Evolutionary conservation across 208 protist genomes (phyloP).

Genomic region (Leishmania gerbilli): DNA sequence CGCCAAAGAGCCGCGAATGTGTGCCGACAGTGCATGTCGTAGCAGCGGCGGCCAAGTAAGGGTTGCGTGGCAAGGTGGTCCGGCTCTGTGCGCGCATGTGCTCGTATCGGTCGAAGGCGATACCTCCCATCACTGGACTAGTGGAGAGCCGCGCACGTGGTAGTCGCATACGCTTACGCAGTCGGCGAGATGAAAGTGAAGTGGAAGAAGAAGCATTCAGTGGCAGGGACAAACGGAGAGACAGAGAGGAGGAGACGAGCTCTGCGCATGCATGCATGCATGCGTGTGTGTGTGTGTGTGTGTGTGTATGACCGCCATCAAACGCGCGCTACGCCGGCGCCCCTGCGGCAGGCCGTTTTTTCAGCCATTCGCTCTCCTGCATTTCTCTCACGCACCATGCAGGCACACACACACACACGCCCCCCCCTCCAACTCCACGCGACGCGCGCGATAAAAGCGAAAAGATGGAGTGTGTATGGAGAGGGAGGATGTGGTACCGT

Average conservation of each 20-base stretch:
- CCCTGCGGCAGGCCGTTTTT: not conserved
- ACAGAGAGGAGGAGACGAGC: not conserved
- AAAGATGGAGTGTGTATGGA: not conserved
- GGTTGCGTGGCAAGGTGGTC: not conserved
- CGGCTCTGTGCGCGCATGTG: not conserved
- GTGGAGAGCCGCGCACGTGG: not conserved
- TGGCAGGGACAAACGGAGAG: not conserved
- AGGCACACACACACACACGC: not conserved
- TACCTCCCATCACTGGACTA: not conserved
- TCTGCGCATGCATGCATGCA: not conserved
- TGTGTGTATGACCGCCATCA: not conserved
- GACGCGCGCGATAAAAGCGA: not conserved
- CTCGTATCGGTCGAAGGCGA: not conserved
- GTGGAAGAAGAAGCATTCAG: not conserved
- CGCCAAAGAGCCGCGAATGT: not conserved
- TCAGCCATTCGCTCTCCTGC: not conserved
- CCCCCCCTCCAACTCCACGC: not conserved
- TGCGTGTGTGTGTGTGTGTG: not conserved
- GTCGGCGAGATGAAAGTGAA: not conserved
- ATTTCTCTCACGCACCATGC: not conserved
- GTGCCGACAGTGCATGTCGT: not conserved
- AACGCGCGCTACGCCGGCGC: not conserved
- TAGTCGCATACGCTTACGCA: not conserved
- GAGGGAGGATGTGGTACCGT: not conserved
- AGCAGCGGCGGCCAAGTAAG: not conserved